Base-by-base conservation (phyloP, 768 basidiomycete genomes). In the Phlebiopsis gigantea region DNA sequence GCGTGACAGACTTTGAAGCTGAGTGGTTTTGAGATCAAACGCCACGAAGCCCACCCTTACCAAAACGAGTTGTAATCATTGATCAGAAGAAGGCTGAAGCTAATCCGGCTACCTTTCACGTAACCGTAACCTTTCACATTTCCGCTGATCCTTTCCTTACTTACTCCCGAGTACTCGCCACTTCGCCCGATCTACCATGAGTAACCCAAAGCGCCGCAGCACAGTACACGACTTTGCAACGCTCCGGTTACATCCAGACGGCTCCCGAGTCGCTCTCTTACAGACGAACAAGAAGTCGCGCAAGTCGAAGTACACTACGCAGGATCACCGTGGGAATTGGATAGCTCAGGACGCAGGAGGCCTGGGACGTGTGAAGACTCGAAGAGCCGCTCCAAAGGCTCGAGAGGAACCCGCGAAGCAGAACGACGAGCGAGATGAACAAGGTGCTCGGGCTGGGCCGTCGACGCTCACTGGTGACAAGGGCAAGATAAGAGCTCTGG, bases 301-400 rank as follows among this genome's bases (percentile, higher is more conserved):
- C 55, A 72, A 68, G 28, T 71, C 74, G 17, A 69, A 62, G 29
- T 65, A 66, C 44, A 68, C 73, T 14, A 68, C 77, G 2, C 72
- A 73, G 51, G 79, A 82, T 66, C 55, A 72, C 1, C 75, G 79
- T 46, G 83, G 80, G 12, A 84, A 85, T 58, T 87, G 84, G 82
- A 77, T 86, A 21, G 87, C 87, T 9, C 72, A 66, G 30, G 85
- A 88, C 63, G 87, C 86, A 1, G 85, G 79, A 17, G 86, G 87
- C 1, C 66, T 69, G 29, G 69, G 65, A 6, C 73, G 63, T 2
- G 73, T 81, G 63, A 72, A 70, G 62, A 71, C 63, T 62, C 73
- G 72, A 56, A 74, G 60, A 61, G 68, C 31, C 50, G 56, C 52
- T 47, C 55, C 55, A 26, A 65, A 15, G 15, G 43, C 49, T 1